Percentiles rank a stretch among this genome's conserved stretches.
Conservation (phyloP, 2,329 filamentous ascomycete genomes). For the Pyrenochaeta sp. region DNA sequence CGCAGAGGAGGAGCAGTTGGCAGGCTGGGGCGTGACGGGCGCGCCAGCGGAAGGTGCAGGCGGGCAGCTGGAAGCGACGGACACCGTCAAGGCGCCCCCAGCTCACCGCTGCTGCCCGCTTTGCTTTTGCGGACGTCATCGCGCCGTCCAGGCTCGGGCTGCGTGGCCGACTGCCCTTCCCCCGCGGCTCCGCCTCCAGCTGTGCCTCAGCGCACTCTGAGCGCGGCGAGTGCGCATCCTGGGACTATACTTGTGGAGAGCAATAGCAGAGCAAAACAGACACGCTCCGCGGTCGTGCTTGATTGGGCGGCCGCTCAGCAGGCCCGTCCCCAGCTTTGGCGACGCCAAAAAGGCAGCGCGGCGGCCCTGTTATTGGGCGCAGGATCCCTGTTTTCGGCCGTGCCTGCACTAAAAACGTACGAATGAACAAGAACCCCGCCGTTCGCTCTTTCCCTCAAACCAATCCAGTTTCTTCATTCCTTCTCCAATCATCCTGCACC, state of each 20-base stretch:
- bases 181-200: not conserved
- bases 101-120: slow-evolving; percentile 21
- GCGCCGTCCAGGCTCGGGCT: not conserved
- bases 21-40: slow-evolving; percentile 2
- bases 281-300: slow-evolving; percentile 6
- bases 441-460: slow-evolving; percentile 31
- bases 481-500: slow-evolving; percentile 36
- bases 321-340: not conserved
- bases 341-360: slow-evolving; percentile 14
- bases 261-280: not conserved
- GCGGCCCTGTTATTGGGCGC: slow-evolving; percentile 25
- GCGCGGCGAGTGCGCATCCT: not conserved
- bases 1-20: not conserved
- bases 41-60: slow-evolving; percentile 5
- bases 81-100: not conserved
- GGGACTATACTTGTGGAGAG: not conserved
- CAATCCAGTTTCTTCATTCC: slow-evolving; percentile 36
- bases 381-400: slow-evolving; percentile 24
- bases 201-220: not conserved
- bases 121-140: slow-evolving; percentile 18
- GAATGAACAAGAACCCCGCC: slow-evolving; percentile 27
- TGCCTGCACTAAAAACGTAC: slow-evolving; percentile 6
- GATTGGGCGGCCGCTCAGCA: slow-evolving; percentile 1
- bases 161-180: not conserved
- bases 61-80: slow-evolving; percentile 10